Evolutionary conservation across 768 basidiomycete species (phyloP).

Genomic region (Cubamyces sp.): DNA sequence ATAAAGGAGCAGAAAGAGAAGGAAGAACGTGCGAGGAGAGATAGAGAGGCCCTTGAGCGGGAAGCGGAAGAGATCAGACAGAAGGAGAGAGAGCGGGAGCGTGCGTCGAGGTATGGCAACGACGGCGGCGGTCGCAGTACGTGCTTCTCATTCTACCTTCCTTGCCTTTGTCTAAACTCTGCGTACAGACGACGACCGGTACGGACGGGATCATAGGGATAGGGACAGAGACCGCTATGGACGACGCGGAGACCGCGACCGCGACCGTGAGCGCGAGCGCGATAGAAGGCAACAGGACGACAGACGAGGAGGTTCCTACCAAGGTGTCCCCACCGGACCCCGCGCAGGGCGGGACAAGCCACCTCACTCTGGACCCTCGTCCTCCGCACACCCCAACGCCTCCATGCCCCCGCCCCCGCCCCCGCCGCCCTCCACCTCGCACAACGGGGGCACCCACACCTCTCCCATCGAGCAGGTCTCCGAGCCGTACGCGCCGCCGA

Average conservation of each 20-base stretch:
- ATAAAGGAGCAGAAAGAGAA: slow-evolving; percentile 71
- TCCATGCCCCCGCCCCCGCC: slow-evolving; percentile 63
- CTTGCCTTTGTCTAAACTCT: not conserved
- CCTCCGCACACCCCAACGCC: slow-evolving; percentile 36
- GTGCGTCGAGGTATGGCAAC: slow-evolving; percentile 45
- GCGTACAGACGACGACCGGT: slow-evolving; percentile 43
- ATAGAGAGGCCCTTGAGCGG: slow-evolving; percentile 74
- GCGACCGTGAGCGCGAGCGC: slow-evolving; percentile 47
- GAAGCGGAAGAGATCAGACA: slow-evolving; percentile 71
- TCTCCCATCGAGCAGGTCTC: slow-evolving; percentile 42
- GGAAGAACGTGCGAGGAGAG: slow-evolving; percentile 60
- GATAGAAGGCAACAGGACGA: slow-evolving; percentile 29
- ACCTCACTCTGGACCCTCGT: slow-evolving; percentile 37
- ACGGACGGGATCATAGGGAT: slow-evolving; percentile 42
- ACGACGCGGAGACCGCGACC: slow-evolving; percentile 45
- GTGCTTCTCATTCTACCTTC: slow-evolving; percentile 24
- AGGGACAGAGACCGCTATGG: slow-evolving; percentile 52
- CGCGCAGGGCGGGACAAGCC: slow-evolving; percentile 69
- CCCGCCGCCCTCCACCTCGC: slow-evolving; percentile 34
- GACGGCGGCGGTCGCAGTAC: slow-evolving; percentile 47
- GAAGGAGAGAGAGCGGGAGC: slow-evolving; percentile 48
- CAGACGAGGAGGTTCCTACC: slow-evolving; percentile 49
- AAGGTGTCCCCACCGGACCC: slow-evolving; percentile 79
- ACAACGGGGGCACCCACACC: slow-evolving; percentile 23
- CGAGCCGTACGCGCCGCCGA: slow-evolving; percentile 56